Base-by-base conservation (phyloP, 2,329 filamentous ascomycete species). In the Mycosphaerella arachidis region DNA sequence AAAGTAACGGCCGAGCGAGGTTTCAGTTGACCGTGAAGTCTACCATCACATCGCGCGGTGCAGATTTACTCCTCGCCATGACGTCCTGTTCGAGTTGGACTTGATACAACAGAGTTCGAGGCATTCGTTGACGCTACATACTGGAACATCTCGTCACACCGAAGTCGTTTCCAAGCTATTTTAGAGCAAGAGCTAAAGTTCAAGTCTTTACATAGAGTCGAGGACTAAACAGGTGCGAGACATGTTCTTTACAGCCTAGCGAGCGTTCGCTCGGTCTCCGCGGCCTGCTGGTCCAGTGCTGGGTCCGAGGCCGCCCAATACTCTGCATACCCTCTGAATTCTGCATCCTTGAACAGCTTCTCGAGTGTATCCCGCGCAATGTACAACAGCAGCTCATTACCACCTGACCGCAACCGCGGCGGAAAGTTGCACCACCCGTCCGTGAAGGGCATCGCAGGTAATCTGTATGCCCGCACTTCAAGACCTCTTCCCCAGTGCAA, bases 251-350 rank as follows among this genome's bases (percentile, higher is more conserved):
- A 55, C 30, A 55, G 27, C 13, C 33, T 12, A 24, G 52, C 2
- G 29, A 13, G 20, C 18, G 46, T 50, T 27, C 46, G 37, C 56
- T 30, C 27, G 18, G 53, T 53, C 31, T 53, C 52, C 6, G 55
- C 55, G 46, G 53, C 56, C n/a, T 33, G 31, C 20, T 45, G 3
- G 52, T 63, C 61, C n/a, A 58, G 31, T 13, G 20, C 43, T 4
- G 35, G 18, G 33, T 63, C 58, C 1, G 16, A 40, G 12, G 61
- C 43, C 3, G 13, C 35, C 46, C 45, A 56, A 52, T 59, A 63
- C 48, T 62, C 57, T 9, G 56, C 56, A 46, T 57, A 62, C 43
- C 53, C 45, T 24, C 59, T 55, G 40, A 61, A 64, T 29, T 58
- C 56, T 16, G 56, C 48, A 55, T 64, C 62, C 45, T 30, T 55